Base-by-base conservation (phyloP, 768 basidiomycete genomes). In the Leccinellum luteum region DNA sequence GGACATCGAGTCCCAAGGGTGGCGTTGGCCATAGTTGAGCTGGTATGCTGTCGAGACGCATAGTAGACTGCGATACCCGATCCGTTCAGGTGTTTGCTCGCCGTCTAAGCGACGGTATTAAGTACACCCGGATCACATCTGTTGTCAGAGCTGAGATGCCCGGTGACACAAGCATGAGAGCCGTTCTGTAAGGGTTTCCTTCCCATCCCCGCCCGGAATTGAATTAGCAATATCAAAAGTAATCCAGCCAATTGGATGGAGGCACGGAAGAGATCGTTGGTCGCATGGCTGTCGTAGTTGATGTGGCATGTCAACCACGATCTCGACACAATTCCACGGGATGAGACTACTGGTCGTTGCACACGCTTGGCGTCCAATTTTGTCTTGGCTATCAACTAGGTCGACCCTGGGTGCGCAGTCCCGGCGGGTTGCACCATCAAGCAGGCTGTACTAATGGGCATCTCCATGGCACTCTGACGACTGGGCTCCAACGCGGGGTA, bases 211-310 rank as follows among this genome's bases (percentile, higher is more conserved):
- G 92, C 60, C 90, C 92, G 60, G 91, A 86, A 71, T 92, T 90
- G 76, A 89, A 90, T 90, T 92, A 55, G 6, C 15, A 21, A 5
- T 30, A 44, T 6, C 63, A 41, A 43, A 43, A 52, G 41, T 47
- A 8, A 8, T 44, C 19, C 4, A 1, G 45, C 44, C 21, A 12
- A 14, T 49, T 13, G 41, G 32, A 38, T 28, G 76, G 87, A 65
- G 67, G 91, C 90, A 75, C 94, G 94, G 81, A 87, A 92, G 32
- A 94, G 80, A 66, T 95, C 92, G 52, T 98, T 95, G 13, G 94
- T 98, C 12, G 88, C 83, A 69, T 85, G 93, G 19, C 88, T 92
- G 50, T 87, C 87, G 71, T 89, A 89, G 7, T 72, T 78, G 4
- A 86, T 78, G 64, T 92, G 89, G 61, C 94, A 94, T 25, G 89